Evolutionary conservation across 1,284 basidiomycete species (phyloP), one percentile per base, ranked within the genome.

Genomic region (Sporisorium exsertum): DNA sequence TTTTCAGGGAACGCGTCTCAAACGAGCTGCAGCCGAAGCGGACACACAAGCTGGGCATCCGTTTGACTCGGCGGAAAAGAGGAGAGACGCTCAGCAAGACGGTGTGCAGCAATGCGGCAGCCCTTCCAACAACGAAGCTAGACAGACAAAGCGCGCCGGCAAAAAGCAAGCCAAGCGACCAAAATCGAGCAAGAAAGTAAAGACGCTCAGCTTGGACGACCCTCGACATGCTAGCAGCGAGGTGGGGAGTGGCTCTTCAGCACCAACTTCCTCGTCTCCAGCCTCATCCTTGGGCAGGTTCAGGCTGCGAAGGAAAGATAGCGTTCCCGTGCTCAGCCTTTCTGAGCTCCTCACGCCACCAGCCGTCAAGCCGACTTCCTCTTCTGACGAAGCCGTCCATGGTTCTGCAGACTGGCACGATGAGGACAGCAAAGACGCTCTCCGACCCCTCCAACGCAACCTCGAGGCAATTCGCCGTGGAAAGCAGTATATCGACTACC

Each of bases 201-300:
- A 37, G 22, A 15, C 16, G 9, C 3, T 37, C 10, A 27, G 32
- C 37, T 51, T 55, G 6, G 43, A 52, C n/a, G 24, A 27, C 13
- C 40, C 7, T 37, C 49, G 29, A 37, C 37, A 35, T 22, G 35
- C 55, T 4, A 64, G 49, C 27, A 64, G 53, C 24, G 58, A 60
- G 10, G 20, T 29, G 1, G 55, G 55, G 10, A 54, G 24, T 27
- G n/a, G 29, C 5, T 42, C 62, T 15, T 22, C 24, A 3, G 15
- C 56, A 1, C 61, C 22, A 2, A 42, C 33, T 16, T 13, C 47
- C 0, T 65, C 62, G 1, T 64, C 66, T 22, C 68, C 68, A 18
- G 47, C 68, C 24, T 64, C 71, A 7, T 56, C 62, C 8, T 20
- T 53, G 45, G 59, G 65, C 27, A 69, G 56, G 29, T 72, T 62